Percentiles rank a stretch among this genome's conserved stretches.
Evolutionary conservation across 192 early-diverging fungal species (phyloP).

Genomic region (Backusella circina): DNA sequence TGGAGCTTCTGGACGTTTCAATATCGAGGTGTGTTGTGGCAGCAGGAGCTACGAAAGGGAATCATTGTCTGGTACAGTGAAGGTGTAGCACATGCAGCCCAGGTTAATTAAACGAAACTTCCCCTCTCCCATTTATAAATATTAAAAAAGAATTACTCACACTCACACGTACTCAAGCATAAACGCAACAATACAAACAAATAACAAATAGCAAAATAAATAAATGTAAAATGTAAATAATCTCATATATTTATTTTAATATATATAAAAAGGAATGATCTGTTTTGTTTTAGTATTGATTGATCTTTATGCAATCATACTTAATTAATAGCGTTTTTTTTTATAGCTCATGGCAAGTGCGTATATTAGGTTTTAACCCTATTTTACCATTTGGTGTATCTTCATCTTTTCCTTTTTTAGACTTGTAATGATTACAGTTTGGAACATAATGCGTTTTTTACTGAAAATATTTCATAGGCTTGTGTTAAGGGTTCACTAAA

Average conservation of each 20-base stretch:
- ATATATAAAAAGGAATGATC: background rate
- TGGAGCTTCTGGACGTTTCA: conserved; percentile 60
- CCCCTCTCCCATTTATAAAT: too few relatives aligned
- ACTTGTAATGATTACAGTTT: background rate
- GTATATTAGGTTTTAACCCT: background rate
- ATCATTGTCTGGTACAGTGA: conserved; percentile 46
- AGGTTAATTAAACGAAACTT: conserved; percentile 5
- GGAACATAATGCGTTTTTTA: background rate
- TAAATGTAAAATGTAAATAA: background rate
- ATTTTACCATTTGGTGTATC: background rate
- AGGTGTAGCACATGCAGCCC: conserved; percentile 14
- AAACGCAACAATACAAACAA: background rate
- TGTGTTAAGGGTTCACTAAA: background rate
- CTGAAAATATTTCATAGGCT: background rate
- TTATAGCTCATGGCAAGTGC: background rate
- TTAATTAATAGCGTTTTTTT: background rate
- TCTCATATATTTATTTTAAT: background rate
- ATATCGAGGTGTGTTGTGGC: conserved; percentile 50
- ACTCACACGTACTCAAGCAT: background rate
- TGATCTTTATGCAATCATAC: background rate
- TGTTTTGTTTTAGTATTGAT: background rate
- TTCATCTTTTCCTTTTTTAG: background rate
- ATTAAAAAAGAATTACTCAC: background rate
- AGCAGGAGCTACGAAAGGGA: conserved; percentile 48
- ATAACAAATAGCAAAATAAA: background rate